Evolutionary conservation across 139 green algal genomes (phyloP).

Genomic region (Auxenochlorella pyrenoidosa): DNA sequence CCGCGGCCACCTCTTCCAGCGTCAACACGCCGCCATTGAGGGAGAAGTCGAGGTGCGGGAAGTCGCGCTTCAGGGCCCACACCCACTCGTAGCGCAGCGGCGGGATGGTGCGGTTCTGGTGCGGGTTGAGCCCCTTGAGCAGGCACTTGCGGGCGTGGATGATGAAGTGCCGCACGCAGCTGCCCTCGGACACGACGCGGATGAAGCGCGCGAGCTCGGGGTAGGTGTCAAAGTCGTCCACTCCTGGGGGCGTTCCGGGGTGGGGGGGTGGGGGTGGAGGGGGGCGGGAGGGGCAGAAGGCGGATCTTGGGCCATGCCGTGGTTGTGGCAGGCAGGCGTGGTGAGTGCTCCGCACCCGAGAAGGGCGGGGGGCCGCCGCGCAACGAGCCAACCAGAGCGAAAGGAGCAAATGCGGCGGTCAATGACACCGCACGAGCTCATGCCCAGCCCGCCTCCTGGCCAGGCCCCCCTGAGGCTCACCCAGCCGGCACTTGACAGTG

Average conservation of each 20-base stretch:
- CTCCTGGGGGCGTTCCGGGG: slow-evolving; percentile 42
- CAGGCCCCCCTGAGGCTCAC: slow-evolving; percentile 21
- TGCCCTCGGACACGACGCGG: slow-evolving; percentile 65
- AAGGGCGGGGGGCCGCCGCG: too few species aligned
- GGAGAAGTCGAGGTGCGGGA: slow-evolving; percentile 88
- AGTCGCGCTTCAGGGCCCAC: slow-evolving; percentile 88
- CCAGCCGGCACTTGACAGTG: slow-evolving; percentile 92
- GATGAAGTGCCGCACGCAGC: slow-evolving; percentile 86
- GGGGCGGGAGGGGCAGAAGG: not conserved
- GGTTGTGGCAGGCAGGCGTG: too few species aligned
- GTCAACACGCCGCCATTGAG: slow-evolving; percentile 69
- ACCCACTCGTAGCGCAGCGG: slow-evolving; percentile 89
- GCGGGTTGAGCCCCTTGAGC: slow-evolving; percentile 88
- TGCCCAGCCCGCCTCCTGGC: too few species aligned
- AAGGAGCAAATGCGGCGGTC: not conserved
- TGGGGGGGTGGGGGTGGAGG: not conserved
- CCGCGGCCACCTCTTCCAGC: slow-evolving; percentile 44
- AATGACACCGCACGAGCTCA: not conserved
- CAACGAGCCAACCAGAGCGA: too few species aligned
- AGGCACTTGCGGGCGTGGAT: slow-evolving; percentile 95
- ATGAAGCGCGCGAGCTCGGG: slow-evolving; percentile 77
- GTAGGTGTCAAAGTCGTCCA: slow-evolving; percentile 81
- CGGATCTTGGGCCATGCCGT: too few species aligned
- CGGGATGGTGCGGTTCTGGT: slow-evolving; percentile 92
- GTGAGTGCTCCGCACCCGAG: too few species aligned